Base-by-base conservation (phyloP, 2,329 filamentous ascomycete species). In the Colletotrichum sp. region DNA sequence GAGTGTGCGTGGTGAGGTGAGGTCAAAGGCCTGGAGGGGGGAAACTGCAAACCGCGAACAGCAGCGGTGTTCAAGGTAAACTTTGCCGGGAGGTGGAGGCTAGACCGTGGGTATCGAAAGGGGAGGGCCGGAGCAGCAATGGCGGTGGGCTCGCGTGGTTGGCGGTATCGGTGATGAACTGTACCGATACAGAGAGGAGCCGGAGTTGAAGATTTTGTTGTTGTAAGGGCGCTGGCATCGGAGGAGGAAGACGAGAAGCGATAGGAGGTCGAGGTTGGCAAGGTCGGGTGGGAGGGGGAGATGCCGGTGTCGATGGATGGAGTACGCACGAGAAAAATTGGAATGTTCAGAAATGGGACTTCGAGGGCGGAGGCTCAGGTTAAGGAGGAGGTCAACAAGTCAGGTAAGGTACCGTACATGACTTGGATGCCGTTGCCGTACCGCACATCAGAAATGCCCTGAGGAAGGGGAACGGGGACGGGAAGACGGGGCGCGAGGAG, bases 311-410 rank as follows among this genome's bases (percentile, higher is more conserved):
- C 60, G 52, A 39, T 65, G 52, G 65, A 76, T 71, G 60, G 49
- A 71, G 62, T 26, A 76, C 66, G 71, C 60, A 57, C 60, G 39
- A 76, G 63, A 71, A 71, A 75, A 75, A 75, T 60, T 64, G 49
- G 67, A 76, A 72, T 72, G 63, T 34, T 39, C 59, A 68, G 73
- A 65, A 71, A 68, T 76, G 64, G 70, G 70, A 68, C 68, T 59
- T 32, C 13, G 67, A 65, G 57, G 59, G 44, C 66, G 44, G 67
- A 21, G 28, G 59, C 57, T 36, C n/a, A 34, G 69, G 32, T 57
- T 67, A 72, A n/a, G 44, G 44, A 49, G 44, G 44, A 67, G 69
- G 59, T 36, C n/a, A 36, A 18, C 44, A 52, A 32, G 66, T 65
- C 24, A 26, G 66, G 65, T 26, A 60, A 30, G 32, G 65, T 49